Evolutionary conservation across 371 early-diverging fungal genomes (phyloP), one percentile per base, ranked within the genome.

Genomic region (Blakeslea trispora): DNA sequence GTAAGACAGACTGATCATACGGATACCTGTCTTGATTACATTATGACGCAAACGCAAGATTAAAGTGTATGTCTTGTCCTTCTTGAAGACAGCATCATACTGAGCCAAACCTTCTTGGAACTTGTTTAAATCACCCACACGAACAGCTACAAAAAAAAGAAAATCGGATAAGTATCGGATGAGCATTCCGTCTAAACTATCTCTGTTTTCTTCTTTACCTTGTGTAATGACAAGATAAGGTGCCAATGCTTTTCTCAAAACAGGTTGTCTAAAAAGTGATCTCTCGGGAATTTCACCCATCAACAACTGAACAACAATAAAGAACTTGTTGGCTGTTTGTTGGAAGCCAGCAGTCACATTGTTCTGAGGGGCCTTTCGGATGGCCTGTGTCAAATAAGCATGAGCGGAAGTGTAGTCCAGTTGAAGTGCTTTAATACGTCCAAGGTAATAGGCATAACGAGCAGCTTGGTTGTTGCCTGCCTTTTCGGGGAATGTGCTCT

Each of bases 281-380:
- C 97, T 84, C 64, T 96, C 97, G 18, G 98, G 97, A 53, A 98
- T 94, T 63, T 98, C 97, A 23, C 99, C 99, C 90, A 96, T 93
- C 64, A 98, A 72, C 52, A 98, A 74, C 70, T 96, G 96, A 10
- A 98, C 97, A 63, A 97, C 93, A 54, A 97, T 92, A 45, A 90
- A 85, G 40, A 96, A 84, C 75, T 98, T 98, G 77, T 95, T 64
- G 70, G 82, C 95, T 15, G 93, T 86, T 75, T 97, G 97, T 61
- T 93, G 92, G 79, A 97, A 97, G 21, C 99, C 99, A 17, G 93
- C 95, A 6, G 94, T 89, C 18, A 85, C 81, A 4, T 82, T 79
- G 62, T 84, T 91, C 60, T 92, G 90, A 17, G 97, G 96, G 0
- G 95, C 97, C 72, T 98, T 98, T 56, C 97, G 89, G 49, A 94